phyloP scores from a whole-genome alignment of 306 rosid species.

The Malus fusca region DNA sequence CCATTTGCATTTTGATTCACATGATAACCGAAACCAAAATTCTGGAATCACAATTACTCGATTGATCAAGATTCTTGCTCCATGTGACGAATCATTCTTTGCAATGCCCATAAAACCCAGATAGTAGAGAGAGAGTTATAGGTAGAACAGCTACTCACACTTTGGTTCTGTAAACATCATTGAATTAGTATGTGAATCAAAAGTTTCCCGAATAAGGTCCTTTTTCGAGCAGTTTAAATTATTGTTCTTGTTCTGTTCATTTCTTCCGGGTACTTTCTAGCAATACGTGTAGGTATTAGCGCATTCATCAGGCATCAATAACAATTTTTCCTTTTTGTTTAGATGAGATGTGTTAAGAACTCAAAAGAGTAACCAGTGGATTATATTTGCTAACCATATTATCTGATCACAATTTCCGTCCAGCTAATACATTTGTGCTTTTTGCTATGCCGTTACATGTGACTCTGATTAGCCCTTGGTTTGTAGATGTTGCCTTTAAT shows the following conservation, averaged over 20 bases:
- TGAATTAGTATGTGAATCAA: constrained; percentile 31
- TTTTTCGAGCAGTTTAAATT: background rate
- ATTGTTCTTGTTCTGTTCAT: background rate
- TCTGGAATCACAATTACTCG: background rate
- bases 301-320: background rate
- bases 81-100: constrained; percentile 20
- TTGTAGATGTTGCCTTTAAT: background rate
- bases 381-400: background rate
- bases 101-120: constrained; percentile 5
- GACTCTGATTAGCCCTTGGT: background rate
- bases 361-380: background rate
- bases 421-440: background rate
- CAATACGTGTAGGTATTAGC: background rate
- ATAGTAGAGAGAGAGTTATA: constrained; percentile 22
- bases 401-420: background rate
- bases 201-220: constrained; percentile 20
- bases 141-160: constrained; percentile 1
- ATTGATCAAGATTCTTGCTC: constrained; percentile 29
- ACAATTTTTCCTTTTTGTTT: background rate
- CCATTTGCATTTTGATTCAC: constrained; percentile 14
- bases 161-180: constrained; percentile 13
- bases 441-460: background rate
- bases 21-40: background rate
- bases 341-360: background rate
- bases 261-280: background rate